Evolutionary conservation across 768 basidiomycete species (phyloP).

Genomic region (Pleurotus ostreatus): DNA sequence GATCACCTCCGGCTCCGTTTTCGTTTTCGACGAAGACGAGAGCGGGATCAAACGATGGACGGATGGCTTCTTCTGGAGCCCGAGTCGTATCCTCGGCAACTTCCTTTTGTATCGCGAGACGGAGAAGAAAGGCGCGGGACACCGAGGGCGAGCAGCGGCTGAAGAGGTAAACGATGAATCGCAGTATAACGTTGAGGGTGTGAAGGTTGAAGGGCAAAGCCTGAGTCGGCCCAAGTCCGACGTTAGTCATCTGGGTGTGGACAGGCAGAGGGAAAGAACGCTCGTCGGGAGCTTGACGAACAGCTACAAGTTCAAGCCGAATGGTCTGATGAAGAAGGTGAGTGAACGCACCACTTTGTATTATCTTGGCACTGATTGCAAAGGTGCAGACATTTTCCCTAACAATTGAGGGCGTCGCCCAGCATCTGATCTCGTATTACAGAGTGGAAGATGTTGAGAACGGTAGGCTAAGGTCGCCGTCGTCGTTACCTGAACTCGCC

Average conservation of each 20-base stretch:
- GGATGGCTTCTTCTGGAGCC: conserved; percentile 96
- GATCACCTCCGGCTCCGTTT: conserved; percentile 91
- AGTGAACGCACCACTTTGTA: conserved; percentile 17
- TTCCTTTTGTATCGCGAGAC: conserved; percentile 95
- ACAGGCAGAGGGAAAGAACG: conserved; percentile 73
- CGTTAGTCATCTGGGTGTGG: conserved; percentile 38
- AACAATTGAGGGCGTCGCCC: conserved; percentile 77
- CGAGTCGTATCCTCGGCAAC: conserved; percentile 88
- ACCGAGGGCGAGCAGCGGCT: conserved; percentile 46
- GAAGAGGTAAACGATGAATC: conserved; percentile 30
- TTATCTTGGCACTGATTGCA: conserved; percentile 3
- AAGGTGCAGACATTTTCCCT: conserved; percentile 80
- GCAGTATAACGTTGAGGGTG: conserved; percentile 23
- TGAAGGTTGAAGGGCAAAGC: conserved; percentile 35
- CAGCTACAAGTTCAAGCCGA: conserved; percentile 87
- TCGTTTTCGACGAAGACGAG: conserved; percentile 97
- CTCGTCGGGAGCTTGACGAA: conserved; percentile 91
- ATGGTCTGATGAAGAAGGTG: conserved; percentile 98
- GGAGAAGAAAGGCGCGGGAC: conserved; percentile 72
- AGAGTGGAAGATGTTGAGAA: conserved; percentile 86
- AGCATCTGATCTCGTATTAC: conserved; percentile 95
- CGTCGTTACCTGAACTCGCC: conserved; percentile 82
- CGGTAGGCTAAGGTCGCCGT: conserved; percentile 85
- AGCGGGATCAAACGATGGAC: conserved; percentile 98
- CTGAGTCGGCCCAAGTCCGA: conserved; percentile 66